Evolutionary conservation across 257 asterid genomes (phyloP).

Genomic region (Solanum raphanifolium): DNA sequence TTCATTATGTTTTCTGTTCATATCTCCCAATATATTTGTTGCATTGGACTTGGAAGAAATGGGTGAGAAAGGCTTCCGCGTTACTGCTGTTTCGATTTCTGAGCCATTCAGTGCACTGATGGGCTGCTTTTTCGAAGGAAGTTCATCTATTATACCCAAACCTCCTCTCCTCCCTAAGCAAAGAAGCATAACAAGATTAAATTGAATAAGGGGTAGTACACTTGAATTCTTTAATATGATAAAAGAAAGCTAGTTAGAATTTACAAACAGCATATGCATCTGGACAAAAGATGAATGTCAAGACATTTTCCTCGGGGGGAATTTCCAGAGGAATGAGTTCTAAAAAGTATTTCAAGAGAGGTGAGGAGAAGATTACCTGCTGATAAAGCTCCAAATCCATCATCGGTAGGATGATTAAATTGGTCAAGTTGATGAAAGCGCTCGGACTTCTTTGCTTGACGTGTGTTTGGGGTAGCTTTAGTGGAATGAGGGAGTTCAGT

Average conservation of each 20-base stretch:
- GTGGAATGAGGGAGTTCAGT: conserved; percentile 18
- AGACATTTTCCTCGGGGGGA: not conserved
- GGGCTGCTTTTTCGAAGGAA: conserved; percentile 12
- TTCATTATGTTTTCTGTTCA: conserved; percentile 45
- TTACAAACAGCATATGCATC: not conserved
- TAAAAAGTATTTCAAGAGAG: not conserved
- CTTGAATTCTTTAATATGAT: not conserved
- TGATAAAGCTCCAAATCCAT: conserved; percentile 44
- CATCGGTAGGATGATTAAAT: conserved; percentile 25
- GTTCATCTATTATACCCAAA: conserved; percentile 65
- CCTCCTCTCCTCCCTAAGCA: conserved; percentile 81
- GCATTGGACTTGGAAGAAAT: conserved; percentile 52
- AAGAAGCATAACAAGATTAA: not conserved
- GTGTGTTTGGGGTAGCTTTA: conserved; percentile 27
- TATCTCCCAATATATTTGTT: conserved; percentile 48
- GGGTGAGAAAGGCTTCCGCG: conserved; percentile 87
- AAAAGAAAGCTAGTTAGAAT: not conserved
- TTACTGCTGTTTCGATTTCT: conserved; percentile 3
- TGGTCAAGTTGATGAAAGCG: conserved; percentile 13
- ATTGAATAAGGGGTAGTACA: not conserved
- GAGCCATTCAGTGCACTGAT: not conserved
- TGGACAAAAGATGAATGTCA: not conserved
- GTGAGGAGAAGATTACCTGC: conserved; percentile 26
- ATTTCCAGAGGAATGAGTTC: not conserved
- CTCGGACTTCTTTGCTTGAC: conserved; percentile 24